phyloP scores from a whole-genome alignment of 768 basidiomycete genomes.

The Lactifluus pinguis region DNA sequence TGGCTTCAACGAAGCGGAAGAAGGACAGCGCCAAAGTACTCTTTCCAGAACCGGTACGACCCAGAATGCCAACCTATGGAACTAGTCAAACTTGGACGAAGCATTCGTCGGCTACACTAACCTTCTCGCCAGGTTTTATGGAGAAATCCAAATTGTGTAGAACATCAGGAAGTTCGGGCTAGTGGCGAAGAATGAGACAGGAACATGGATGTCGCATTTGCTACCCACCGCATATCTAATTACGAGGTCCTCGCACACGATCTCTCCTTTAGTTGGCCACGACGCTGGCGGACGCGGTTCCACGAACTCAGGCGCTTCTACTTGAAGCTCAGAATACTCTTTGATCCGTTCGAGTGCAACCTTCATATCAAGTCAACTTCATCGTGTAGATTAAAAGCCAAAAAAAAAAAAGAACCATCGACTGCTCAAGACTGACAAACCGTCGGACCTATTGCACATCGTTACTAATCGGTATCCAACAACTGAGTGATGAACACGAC shows the following conservation, averaged over 20 bases:
- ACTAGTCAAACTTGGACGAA: not conserved
- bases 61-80: slow-evolving; percentile 56
- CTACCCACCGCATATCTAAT: slow-evolving; percentile 67
- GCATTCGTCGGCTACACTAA: slow-evolving; percentile 25
- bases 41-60: slow-evolving; percentile 62
- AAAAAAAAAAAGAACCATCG: slow-evolving; percentile 50
- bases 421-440: slow-evolving; percentile 84
- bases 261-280: slow-evolving; percentile 69
- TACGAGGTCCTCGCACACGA: slow-evolving; percentile 65
- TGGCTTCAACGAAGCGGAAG: slow-evolving; percentile 87
- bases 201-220: not conserved
- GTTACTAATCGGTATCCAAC: not conserved
- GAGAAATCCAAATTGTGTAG: slow-evolving; percentile 72
- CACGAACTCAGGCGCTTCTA: slow-evolving; percentile 75
- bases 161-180: slow-evolving; percentile 84
- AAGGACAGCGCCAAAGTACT: slow-evolving; percentile 77
- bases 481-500: not conserved
- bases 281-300: slow-evolving; percentile 74
- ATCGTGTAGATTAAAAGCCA: not conserved
- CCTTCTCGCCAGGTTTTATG: slow-evolving; percentile 69
- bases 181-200: slow-evolving; percentile 4
- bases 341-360: slow-evolving; percentile 85
- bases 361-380: slow-evolving; percentile 28
- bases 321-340: slow-evolving; percentile 74
- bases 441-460: slow-evolving; percentile 45